Base-by-base conservation (phyloP, 2,329 filamentous ascomycete genomes). In the Xylariomycetidae sp. region DNA sequence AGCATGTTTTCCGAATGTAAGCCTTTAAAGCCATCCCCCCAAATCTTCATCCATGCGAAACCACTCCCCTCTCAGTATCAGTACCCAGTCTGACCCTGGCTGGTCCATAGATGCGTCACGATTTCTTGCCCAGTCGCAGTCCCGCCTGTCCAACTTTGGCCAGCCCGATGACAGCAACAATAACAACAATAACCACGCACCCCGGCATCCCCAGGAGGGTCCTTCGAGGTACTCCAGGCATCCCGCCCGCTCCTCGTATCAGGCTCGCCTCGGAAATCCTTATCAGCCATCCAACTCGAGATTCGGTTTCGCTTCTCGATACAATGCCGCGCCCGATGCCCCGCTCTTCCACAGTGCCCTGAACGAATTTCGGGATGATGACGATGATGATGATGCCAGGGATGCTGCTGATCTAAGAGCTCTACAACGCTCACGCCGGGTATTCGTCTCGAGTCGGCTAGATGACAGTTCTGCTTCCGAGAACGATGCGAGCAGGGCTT, bases 71-170 rank as follows among this genome's bases (percentile, higher is more conserved):
- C 16, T 14, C 25, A 14, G 28, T n/a, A 26, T n/a, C 18, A 15
- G 19, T 17, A 14, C 27, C 29, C 15, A n/a, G 16, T 11, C 30
- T 27, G 5, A 17, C 17, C 27, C 11, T 18, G 16, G 29, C 13
- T 15, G 32, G 14, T 25, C 25, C 33, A 34, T 55, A 96, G 92
- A 97, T 82, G 92, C 92, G 54, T 97, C 90, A 48, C 84, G 83
- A 50, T 98, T 98, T 61, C 80, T 98, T 52, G 87, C 89, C 41
- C 92, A 97, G 76, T 96, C 89, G 48, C 89, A 95, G 70, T 94
- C 89, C 41, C 83, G 88, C 44, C 71, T 97, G 53, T 87, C 84
- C 48, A 79, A 69, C 59, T 80, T 88, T 33, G 75, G 69, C 64
- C 77, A 83, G 57, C 63, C 75, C 40, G 77, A 77, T 36, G 57